Percentiles rank a stretch among this genome's conserved stretches.
Evolutionary conservation across 305 asterid species (phyloP).

Genomic region (Galium porrigens): DNA sequence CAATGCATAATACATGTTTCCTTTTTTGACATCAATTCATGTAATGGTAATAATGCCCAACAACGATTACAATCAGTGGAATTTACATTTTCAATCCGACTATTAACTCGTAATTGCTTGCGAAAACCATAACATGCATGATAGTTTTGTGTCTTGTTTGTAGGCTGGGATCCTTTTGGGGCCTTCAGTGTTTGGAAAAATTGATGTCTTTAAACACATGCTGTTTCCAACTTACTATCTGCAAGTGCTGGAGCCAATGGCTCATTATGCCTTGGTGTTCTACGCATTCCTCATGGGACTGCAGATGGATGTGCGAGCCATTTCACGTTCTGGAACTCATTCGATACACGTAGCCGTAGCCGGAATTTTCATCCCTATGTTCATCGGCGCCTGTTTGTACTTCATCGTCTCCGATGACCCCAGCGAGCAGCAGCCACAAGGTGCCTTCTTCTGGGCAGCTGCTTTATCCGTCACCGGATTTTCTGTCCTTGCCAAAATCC

Average conservation of each 20-base stretch:
- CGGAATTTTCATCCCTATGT: conserved; percentile 49
- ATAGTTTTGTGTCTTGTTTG: conserved; percentile 6
- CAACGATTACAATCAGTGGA: too few species aligned
- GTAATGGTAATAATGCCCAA: too few species aligned
- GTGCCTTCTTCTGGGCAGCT: conserved; percentile 62
- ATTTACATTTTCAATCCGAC: too few species aligned
- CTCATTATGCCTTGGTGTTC: conserved; percentile 50
- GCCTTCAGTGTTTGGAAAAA: conserved; percentile 54
- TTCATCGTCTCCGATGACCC: conserved; percentile 17
- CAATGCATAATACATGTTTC: too few species aligned
- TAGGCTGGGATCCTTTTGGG: conserved; percentile 73
- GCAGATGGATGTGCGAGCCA: conserved; percentile 45
- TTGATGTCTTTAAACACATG: conserved; percentile 19
- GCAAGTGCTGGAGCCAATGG: conserved; percentile 65
- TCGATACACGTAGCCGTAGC: conserved; percentile 38
- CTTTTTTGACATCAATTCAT: too few species aligned
- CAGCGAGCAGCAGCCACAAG: conserved; percentile 6
- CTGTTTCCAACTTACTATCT: conserved; percentile 54
- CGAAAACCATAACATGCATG: neutral
- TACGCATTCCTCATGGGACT: conserved; percentile 68
- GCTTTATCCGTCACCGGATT: conserved; percentile 59
- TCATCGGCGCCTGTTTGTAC: conserved; percentile 32
- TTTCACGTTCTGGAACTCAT: conserved; percentile 40
- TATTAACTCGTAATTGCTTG: too few species aligned
- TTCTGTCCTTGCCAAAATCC: conserved; percentile 38